phyloP scores from a whole-genome alignment of 257 asterid genomes.

The Ehretia macrophylla region DNA sequence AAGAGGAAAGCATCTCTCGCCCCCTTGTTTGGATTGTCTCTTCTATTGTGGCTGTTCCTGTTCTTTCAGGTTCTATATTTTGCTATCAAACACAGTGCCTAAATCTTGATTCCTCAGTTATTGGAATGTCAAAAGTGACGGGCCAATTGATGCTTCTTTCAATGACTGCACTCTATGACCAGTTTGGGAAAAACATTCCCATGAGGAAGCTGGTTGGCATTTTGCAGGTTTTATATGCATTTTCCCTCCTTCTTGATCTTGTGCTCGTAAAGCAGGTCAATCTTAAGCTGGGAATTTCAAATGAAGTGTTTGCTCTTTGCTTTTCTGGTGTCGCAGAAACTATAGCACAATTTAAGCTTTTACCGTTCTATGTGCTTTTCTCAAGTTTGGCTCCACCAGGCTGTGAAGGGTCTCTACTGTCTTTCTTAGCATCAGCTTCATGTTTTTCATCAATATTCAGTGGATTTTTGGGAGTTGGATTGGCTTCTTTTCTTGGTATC shows the following conservation, averaged over 20 bases:
- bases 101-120: slow-evolving; percentile 60
- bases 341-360: slow-evolving; percentile 72
- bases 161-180: slow-evolving; percentile 48
- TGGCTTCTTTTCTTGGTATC: slow-evolving; percentile 65
- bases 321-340: slow-evolving; percentile 80
- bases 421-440: slow-evolving; percentile 64
- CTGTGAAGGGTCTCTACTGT: slow-evolving; percentile 75
- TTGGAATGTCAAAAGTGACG: slow-evolving; percentile 79
- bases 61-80: slow-evolving; percentile 72
- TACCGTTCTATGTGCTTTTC: slow-evolving; percentile 66
- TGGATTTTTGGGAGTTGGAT: slow-evolving; percentile 65
- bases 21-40: slow-evolving; percentile 66
- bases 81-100: slow-evolving; percentile 82
- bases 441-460: slow-evolving; percentile 67
- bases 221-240: slow-evolving; percentile 54
- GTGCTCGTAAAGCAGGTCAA: slow-evolving; percentile 63
- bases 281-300: slow-evolving; percentile 58
- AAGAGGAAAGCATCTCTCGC: slow-evolving; percentile 44
- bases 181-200: slow-evolving; percentile 50
- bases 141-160: slow-evolving; percentile 76
- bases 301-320: slow-evolving; percentile 62
- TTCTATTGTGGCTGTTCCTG: slow-evolving; percentile 52
- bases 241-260: slow-evolving; percentile 68
- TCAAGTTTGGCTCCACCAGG: slow-evolving; percentile 82
- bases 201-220: slow-evolving; percentile 44